Evolutionary conservation across 805 yeast genomes (phyloP).

Genomic region (Lipomyces yamanashiensis): DNA sequence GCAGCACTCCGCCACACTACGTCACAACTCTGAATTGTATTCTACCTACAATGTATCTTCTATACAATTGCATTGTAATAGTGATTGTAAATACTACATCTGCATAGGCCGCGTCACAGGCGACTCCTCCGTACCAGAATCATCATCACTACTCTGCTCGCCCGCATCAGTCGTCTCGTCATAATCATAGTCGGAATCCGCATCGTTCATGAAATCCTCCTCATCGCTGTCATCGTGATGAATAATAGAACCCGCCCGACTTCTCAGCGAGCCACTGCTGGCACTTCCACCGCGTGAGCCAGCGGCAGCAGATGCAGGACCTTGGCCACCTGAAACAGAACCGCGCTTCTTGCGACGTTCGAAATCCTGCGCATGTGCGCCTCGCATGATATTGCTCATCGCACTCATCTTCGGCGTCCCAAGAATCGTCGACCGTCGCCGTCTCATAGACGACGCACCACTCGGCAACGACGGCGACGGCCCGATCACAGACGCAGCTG

Average conservation of each 20-base stretch:
- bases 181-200: constrained; percentile 28
- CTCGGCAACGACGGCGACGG: constrained; percentile 7
- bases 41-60: too few species aligned
- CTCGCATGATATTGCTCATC: constrained; percentile 40
- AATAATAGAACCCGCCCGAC: constrained; percentile 15
- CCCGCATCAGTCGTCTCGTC: constrained; percentile 24
- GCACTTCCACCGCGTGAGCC: background rate
- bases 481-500: background rate
- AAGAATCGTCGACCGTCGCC: constrained; percentile 19
- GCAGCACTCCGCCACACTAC: background rate
- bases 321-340: background rate
- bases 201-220: constrained; percentile 28
- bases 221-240: constrained; percentile 18
- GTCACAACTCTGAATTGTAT: background rate
- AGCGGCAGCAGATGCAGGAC: background rate
- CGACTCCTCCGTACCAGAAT: constrained; percentile 5
- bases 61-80: too few species aligned
- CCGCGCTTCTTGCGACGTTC: constrained; percentile 58
- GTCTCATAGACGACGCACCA: constrained; percentile 18
- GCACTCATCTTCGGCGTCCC: constrained; percentile 35
- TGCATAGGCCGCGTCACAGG: constrained; percentile 10
- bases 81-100: background rate
- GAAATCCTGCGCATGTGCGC: constrained; percentile 85
- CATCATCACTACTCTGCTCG: constrained; percentile 22
- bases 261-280: background rate